Conservation (phyloP, 192 early-diverging fungal species). For the Linnemannia exigua region DNA sequence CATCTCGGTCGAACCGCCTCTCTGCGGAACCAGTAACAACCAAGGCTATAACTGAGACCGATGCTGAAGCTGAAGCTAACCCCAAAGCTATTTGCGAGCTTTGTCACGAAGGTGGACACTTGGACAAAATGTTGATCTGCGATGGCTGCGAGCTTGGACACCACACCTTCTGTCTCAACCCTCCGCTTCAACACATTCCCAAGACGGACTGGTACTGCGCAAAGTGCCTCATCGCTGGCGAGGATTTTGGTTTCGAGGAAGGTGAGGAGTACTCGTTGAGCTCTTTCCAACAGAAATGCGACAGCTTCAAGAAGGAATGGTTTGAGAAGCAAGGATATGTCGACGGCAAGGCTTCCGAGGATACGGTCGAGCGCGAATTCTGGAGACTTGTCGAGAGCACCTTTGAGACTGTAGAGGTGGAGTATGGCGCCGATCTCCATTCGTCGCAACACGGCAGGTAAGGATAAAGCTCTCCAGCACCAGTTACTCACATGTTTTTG, state of each 20-base stretch:
- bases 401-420: constrained; percentile 91
- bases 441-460: constrained; percentile 91
- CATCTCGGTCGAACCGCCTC: constrained; percentile 23
- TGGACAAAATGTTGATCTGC: constrained; percentile 80
- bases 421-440: constrained; percentile 97
- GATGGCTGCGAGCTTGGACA: constrained; percentile 84
- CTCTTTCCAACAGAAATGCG: constrained; percentile 83
- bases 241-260: constrained; percentile 96
- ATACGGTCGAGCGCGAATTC: constrained; percentile 91
- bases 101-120: constrained; percentile 59
- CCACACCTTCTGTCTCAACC: constrained; percentile 80
- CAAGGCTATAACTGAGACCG: constrained; percentile 1
- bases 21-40: constrained; percentile 29
- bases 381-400: constrained; percentile 92
- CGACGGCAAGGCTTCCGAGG: constrained; percentile 65
- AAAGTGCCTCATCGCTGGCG: constrained; percentile 80
- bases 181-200: constrained; percentile 65
- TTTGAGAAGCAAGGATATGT: constrained; percentile 69
- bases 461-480: constrained; percentile 64
- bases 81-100: constrained; percentile 65
- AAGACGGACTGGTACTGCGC: constrained; percentile 90
- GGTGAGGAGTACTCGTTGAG: constrained; percentile 82
- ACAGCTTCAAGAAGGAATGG: constrained; percentile 86
- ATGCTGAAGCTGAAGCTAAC: constrained; percentile 20
- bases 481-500: not conserved